Evolutionary conservation across 805 yeast genomes (phyloP).

Genomic region (Pachysolen tannophilus): DNA sequence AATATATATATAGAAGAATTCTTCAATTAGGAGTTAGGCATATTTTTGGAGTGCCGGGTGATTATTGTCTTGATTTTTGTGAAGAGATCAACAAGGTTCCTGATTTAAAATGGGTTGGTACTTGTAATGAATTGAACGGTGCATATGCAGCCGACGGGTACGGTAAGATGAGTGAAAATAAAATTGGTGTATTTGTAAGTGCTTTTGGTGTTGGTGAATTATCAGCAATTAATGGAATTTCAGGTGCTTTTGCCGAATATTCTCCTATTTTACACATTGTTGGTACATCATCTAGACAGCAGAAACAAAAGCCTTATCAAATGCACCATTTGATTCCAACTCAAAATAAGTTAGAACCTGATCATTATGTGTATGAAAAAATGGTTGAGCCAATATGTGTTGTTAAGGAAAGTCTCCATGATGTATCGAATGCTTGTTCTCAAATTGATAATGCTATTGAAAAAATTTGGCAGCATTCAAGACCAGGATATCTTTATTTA

Average conservation of each 20-base stretch:
- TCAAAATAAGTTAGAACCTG: conserved; percentile 33
- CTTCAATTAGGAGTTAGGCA: conserved; percentile 34
- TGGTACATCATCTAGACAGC: conserved; percentile 28
- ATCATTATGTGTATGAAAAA: conserved; percentile 59
- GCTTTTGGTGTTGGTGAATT: conserved; percentile 48
- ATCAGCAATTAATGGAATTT: conserved; percentile 40
- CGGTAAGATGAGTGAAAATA: conserved; percentile 25
- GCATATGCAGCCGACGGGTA: conserved; percentile 46
- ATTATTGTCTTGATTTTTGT: conserved; percentile 43
- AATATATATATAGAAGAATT: conserved; percentile 37
- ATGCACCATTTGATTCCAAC: conserved; percentile 42
- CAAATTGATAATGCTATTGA: conserved; percentile 65
- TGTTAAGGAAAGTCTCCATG: conserved; percentile 39
- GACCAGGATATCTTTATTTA: conserved; percentile 80
- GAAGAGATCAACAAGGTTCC: conserved; percentile 32
- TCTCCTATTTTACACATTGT: conserved; percentile 42
- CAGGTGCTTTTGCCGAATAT: conserved; percentile 40
- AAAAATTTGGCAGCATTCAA: conserved; percentile 44
- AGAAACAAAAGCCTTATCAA: conserved; percentile 9
- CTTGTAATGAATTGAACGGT: conserved; percentile 45
- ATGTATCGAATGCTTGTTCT: conserved; percentile 37
- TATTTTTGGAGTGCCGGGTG: conserved; percentile 55
- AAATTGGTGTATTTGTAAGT: conserved; percentile 33
- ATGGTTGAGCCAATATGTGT: conserved; percentile 53
- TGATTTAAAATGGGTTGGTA: conserved; percentile 29